A percentile compares a stretch with the other conserved stretches of the same genome.
phyloP scores from a whole-genome alignment of 2,329 filamentous ascomycete species.

The Diaporthe australafricana region DNA sequence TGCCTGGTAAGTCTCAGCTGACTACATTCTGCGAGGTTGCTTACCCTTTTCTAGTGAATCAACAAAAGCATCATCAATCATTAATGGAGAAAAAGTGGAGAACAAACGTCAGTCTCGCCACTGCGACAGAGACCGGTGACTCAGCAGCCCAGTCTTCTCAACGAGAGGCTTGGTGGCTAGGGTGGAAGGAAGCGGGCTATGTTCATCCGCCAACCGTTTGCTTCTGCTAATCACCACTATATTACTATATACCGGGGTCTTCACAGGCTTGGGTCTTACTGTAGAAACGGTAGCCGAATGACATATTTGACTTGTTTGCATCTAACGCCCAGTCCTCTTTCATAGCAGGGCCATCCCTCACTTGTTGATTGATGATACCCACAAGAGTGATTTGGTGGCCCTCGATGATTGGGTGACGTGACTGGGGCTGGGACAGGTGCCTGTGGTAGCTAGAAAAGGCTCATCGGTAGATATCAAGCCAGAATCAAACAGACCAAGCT shows the following conservation, averaged over 20 bases:
- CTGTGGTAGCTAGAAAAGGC: too few species aligned
- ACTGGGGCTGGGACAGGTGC: too few species aligned
- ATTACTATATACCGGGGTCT: not conserved
- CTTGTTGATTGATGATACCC: not conserved
- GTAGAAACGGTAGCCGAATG: not conserved
- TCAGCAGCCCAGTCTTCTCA: not conserved
- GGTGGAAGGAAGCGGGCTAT: conserved; percentile 3
- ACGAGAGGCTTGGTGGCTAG: not conserved
- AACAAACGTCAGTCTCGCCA: conserved; percentile 7
- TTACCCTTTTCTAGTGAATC: not conserved
- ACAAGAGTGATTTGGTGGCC: too few species aligned
- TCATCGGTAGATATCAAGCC: too few species aligned
- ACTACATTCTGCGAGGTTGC: too few species aligned
- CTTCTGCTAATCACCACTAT: not conserved
- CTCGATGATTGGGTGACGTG: too few species aligned
- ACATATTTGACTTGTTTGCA: not conserved
- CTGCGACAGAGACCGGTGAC: not conserved
- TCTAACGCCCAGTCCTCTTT: not conserved
- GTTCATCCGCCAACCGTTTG: not conserved
- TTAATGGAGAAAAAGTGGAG: not conserved
- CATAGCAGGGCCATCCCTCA: conserved; percentile 1
- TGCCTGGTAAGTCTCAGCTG: not conserved
- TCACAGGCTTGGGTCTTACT: not conserved
- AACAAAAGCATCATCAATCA: not conserved
- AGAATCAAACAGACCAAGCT: too few species aligned